Evolutionary conservation across 1,139 yeast species (phyloP), one percentile per base, ranked within the genome.

Genomic region (Pichia sp.): DNA sequence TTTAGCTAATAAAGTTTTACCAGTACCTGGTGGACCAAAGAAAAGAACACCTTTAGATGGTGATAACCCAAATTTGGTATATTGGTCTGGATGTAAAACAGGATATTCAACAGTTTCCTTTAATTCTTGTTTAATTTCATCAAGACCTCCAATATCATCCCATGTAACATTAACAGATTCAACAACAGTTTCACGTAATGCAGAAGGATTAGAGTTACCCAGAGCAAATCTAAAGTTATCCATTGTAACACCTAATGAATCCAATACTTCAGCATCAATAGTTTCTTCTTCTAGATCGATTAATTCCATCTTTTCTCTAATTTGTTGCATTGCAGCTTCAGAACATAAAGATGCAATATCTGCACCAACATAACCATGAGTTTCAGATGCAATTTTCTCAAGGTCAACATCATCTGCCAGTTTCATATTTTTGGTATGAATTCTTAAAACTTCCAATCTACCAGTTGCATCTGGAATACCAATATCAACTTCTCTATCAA

Each of bases 1-100:
- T 67, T 91, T 91, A 35, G 98, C 98, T 55, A 91, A 74, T 59
- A 91, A 72, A 6, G 98, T 89, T 68, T 89, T 89, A 85, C 98
- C 98, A 51, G 97, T 89, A 81, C 98, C 98, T 48, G 98, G 98
- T 43, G 98, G 98, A 56, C 99, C 99, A 66, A 84, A 91, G 73
- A 93, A 91, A 62, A 93, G 73, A 52, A 91, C 97, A 70, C 99
- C 99, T 70, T 89, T 89, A 40, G 97, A 79, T 42, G 98, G 98
- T 17, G 97, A 82, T 65, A 91, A 77, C 50, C 98, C 98, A 62
- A 91, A 89, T 71, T 91, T 91, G 67, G 93, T 86, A 69, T 88
- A 91, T 74, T 89, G 95, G 60, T 91, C 98, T 63, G 99, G 97
- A 66, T 91, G 97, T 62, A 89, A 74, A 41, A 91, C 98, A 28